Percentiles rank a stretch among this genome's conserved stretches.
Conservation (phyloP, 1,139 yeast genomes). For the Suhomyces taliae region DNA sequence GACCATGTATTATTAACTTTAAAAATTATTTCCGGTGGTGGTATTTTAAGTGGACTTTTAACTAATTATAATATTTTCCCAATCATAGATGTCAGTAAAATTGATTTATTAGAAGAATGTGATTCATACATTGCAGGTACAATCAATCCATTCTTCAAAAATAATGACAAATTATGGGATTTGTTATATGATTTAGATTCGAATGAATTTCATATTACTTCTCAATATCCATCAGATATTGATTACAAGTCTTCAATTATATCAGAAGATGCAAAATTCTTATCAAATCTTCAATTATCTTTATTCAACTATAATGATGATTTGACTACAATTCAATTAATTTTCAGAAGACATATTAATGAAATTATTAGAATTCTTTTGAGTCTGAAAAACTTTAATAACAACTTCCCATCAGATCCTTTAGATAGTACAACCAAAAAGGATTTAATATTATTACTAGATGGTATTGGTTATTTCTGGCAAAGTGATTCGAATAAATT, state of each 20-base stretch:
- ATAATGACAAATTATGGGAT: conserved; percentile 60
- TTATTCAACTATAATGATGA: conserved; percentile 50
- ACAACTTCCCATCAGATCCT: conserved; percentile 19
- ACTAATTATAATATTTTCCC: conserved; percentile 55
- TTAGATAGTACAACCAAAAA: conserved; percentile 7
- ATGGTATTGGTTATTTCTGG: conserved; percentile 50
- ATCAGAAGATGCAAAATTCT: conserved; percentile 48
- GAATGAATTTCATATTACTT: conserved; percentile 41
- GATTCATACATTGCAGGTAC: conserved; percentile 65
- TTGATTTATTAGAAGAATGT: conserved; percentile 53
- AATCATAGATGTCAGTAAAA: conserved; percentile 60
- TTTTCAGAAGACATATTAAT: conserved; percentile 48
- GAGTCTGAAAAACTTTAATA: conserved; percentile 40
- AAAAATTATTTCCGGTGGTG: conserved; percentile 59
- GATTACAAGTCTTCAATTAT: conserved; percentile 39
- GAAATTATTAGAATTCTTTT: conserved; percentile 44
- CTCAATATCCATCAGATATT: conserved; percentile 15
- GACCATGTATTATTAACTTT: conserved; percentile 55
- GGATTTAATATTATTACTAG: conserved; percentile 35
- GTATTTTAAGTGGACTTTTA: conserved; percentile 52
- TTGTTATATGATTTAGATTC: conserved; percentile 56
- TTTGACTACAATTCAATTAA: conserved; percentile 47
- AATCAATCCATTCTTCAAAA: conserved; percentile 64
- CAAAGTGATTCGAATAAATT: conserved; percentile 42
- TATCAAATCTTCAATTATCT: conserved; percentile 45